A percentile compares a stretch with the other conserved stretches of the same genome.
Conservation (phyloP, 1,284 basidiomycete species). For the Cronartium quercuum region DNA sequence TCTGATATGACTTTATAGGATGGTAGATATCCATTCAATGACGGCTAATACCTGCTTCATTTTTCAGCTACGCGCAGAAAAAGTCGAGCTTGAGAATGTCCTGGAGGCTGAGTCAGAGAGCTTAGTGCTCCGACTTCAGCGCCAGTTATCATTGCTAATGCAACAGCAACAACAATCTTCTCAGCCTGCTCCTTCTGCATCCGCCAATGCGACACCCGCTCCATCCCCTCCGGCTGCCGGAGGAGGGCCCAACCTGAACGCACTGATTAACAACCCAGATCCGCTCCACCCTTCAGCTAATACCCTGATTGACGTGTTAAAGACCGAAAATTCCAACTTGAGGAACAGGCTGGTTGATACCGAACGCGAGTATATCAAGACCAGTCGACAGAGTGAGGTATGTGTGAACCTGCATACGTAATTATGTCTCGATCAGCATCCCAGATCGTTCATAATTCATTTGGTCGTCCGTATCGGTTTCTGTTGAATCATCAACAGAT, state of each 20-base stretch:
- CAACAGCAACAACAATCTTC: slow-evolving; percentile 47
- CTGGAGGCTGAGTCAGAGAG: slow-evolving; percentile 71
- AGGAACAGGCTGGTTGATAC: slow-evolving; percentile 61
- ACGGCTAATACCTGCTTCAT: neutral
- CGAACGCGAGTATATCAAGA: slow-evolving; percentile 65
- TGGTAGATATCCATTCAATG: no score
- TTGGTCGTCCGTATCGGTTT: no score
- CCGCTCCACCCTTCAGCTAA: slow-evolving; percentile 51
- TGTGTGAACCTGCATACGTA: neutral
- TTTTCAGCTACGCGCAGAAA: slow-evolving; percentile 66
- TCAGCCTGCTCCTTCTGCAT: slow-evolving; percentile 41
- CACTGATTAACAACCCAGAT: slow-evolving; percentile 25
- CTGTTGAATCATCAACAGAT: slow-evolving; percentile 48
- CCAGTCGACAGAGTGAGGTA: slow-evolving; percentile 63
- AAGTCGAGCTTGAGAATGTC: slow-evolving; percentile 69
- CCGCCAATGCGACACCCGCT: slow-evolving; percentile 10
- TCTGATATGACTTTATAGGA: neutral
- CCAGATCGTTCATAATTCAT: no score
- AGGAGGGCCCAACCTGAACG: slow-evolving; percentile 31
- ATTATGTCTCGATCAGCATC: no score
- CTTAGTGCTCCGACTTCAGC: slow-evolving; percentile 65
- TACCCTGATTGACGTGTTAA: slow-evolving; percentile 63
- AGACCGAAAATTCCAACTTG: slow-evolving; percentile 66
- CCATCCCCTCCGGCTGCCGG: slow-evolving; percentile 41
- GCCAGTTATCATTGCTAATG: slow-evolving; percentile 61